These are phyloP conservation scores for Heliosperma pusillum DNA, from an alignment of 148 eudicot species.

Conservation along the genomic window DNA sequence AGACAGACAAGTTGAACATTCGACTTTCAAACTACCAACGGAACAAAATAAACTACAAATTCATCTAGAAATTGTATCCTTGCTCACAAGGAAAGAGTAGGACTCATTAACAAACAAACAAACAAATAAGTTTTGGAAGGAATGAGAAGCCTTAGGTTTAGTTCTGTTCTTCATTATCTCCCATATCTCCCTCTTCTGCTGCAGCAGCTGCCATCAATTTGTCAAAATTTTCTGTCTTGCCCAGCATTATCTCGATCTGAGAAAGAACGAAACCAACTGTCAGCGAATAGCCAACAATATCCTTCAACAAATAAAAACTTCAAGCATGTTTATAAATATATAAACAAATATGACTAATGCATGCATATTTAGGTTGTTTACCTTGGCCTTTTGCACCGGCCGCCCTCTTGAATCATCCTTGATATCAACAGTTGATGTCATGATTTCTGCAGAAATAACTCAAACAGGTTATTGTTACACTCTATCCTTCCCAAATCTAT, in stretches of 20 bases:
- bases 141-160: neutral
- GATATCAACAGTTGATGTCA: constrained; percentile 67
- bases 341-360: too few species aligned
- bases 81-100: neutral
- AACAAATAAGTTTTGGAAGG: constrained; percentile 8
- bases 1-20: neutral
- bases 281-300: neutral
- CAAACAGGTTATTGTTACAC: neutral
- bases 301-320: neutral
- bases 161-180: constrained; percentile 28
- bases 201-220: constrained; percentile 60
- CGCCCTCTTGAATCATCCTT: constrained; percentile 68
- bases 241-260: constrained; percentile 67
- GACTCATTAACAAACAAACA: neutral
- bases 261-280: constrained; percentile 8
- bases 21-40: neutral
- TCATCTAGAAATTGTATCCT: neutral
- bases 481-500: too few species aligned
- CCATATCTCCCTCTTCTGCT: constrained; percentile 24
- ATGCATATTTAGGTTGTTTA: constrained; percentile 12
- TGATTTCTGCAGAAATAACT: constrained; percentile 46
- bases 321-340: neutral
- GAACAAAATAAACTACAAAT: neutral
- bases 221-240: constrained; percentile 65
- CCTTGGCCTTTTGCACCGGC: constrained; percentile 74